A percentile compares a stretch with the other conserved stretches of the same genome.
phyloP scores from a whole-genome alignment of 305 asterid genomes.

The Fraxinus nigra region DNA sequence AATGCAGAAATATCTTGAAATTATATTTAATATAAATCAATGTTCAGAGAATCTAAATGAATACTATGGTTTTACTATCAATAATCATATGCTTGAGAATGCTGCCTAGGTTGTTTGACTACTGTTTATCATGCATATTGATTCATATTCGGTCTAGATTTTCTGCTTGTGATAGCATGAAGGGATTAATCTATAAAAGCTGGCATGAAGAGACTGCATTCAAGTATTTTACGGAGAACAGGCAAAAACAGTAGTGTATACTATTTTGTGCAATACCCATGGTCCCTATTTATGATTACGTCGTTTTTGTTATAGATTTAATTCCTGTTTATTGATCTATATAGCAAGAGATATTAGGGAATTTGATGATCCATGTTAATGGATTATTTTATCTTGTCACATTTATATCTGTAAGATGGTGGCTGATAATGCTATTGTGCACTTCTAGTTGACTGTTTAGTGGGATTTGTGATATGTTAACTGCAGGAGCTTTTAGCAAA shows the following conservation, averaged over 20 bases:
- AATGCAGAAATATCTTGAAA: not conserved
- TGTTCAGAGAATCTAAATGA: not conserved
- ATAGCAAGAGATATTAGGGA: not conserved
- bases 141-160: not conserved
- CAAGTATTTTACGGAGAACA: not conserved
- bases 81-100: not conserved
- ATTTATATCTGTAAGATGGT: not conserved
- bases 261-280: not conserved
- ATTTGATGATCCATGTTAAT: not conserved
- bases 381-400: not conserved
- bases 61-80: not conserved
- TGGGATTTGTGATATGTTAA: not conserved
- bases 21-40: not conserved
- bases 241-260: not conserved
- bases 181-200: not conserved
- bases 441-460: not conserved
- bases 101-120: not conserved
- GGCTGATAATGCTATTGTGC: not conserved
- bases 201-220: not conserved
- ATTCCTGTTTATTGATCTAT: not conserved
- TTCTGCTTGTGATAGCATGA: not conserved
- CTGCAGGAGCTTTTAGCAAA: not conserved
- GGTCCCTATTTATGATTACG: not conserved
- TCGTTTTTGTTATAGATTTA: not conserved
- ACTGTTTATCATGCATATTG: not conserved